phyloP scores from a whole-genome alignment of 2,329 filamentous ascomycete genomes.

The Epicoccum nigrum region DNA sequence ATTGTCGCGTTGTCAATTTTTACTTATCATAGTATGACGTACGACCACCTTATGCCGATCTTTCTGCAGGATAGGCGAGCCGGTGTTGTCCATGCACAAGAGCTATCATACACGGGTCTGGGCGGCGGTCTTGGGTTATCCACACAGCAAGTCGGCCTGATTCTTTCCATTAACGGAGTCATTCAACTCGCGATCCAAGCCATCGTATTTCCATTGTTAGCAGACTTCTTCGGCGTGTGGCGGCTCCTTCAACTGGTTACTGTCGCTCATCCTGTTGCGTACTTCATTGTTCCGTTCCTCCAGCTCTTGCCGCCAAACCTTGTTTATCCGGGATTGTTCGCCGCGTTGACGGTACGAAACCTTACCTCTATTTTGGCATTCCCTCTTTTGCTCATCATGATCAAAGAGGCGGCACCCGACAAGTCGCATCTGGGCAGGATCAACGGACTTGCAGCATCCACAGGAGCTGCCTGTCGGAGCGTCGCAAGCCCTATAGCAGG shows the following conservation, averaged over 20 bases:
- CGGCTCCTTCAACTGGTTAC: constrained; percentile 69
- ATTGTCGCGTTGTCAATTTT: constrained; percentile 86
- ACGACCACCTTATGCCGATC: constrained; percentile 88
- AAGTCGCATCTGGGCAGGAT: constrained; percentile 69
- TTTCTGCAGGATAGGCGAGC: constrained; percentile 81
- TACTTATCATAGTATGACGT: constrained; percentile 94
- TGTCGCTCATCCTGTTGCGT: constrained; percentile 69
- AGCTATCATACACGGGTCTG: constrained; percentile 40
- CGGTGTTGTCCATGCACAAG: constrained; percentile 38
- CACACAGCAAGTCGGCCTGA: constrained; percentile 70
- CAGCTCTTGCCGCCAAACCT: constrained; percentile 61
- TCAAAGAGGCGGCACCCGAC: constrained; percentile 73
- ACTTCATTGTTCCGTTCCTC: constrained; percentile 72
- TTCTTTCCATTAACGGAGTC: constrained; percentile 72
- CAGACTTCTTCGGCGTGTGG: constrained; percentile 70
- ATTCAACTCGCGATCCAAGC: constrained; percentile 77
- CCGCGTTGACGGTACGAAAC: constrained; percentile 69
- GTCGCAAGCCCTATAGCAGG: constrained; percentile 72
- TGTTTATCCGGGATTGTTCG: constrained; percentile 68
- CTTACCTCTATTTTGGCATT: constrained; percentile 72
- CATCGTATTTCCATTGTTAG: constrained; percentile 70
- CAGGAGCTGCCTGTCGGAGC: constrained; percentile 73
- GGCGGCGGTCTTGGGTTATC: constrained; percentile 70
- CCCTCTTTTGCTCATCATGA: constrained; percentile 71
- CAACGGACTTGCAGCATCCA: constrained; percentile 74